phyloP scores from a whole-genome alignment of 2,329 filamentous ascomycete genomes.

The Alternaria arborescens region DNA sequence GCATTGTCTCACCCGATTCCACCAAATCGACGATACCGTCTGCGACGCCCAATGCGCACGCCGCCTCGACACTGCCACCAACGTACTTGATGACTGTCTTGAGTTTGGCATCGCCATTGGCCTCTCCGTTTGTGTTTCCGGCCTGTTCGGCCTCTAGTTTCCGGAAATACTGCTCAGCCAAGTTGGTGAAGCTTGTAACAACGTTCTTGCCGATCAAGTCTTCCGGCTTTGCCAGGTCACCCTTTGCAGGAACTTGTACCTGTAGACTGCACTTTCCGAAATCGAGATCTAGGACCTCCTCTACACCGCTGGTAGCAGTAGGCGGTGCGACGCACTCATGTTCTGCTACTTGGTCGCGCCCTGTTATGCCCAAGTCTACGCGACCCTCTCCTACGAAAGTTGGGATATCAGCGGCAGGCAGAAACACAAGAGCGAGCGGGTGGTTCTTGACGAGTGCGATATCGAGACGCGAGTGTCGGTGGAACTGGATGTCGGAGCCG shows the following conservation, averaged over 20 bases:
- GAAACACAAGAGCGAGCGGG: constrained; percentile 93
- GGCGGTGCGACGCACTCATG: constrained; percentile 73
- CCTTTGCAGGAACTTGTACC: constrained; percentile 94
- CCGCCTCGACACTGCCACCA: constrained; percentile 95
- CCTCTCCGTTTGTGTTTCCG: constrained; percentile 45
- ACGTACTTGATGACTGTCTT: constrained; percentile 92
- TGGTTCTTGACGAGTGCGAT: constrained; percentile 98
- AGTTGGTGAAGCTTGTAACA: constrained; percentile 90
- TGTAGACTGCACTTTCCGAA: constrained; percentile 94
- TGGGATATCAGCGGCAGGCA: constrained; percentile 95
- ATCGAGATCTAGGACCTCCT: constrained; percentile 87
- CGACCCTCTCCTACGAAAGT: constrained; percentile 96
- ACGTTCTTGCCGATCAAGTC: constrained; percentile 92
- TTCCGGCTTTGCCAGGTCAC: constrained; percentile 71
- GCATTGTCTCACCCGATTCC: constrained; percentile 98
- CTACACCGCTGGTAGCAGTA: constrained; percentile 65
- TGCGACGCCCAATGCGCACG: constrained; percentile 92
- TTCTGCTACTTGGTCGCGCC: constrained; percentile 89
- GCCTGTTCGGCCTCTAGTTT: constrained; percentile 69
- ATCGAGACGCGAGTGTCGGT: constrained; percentile 91
- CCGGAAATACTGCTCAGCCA: constrained; percentile 85
- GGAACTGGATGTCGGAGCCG: constrained; percentile 96
- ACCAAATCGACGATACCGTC: constrained; percentile 98
- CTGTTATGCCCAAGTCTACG: constrained; percentile 94
- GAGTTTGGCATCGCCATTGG: constrained; percentile 63